phyloP scores from a whole-genome alignment of 2,329 filamentous ascomycete species.

The Biscogniauxia mediterranea region DNA sequence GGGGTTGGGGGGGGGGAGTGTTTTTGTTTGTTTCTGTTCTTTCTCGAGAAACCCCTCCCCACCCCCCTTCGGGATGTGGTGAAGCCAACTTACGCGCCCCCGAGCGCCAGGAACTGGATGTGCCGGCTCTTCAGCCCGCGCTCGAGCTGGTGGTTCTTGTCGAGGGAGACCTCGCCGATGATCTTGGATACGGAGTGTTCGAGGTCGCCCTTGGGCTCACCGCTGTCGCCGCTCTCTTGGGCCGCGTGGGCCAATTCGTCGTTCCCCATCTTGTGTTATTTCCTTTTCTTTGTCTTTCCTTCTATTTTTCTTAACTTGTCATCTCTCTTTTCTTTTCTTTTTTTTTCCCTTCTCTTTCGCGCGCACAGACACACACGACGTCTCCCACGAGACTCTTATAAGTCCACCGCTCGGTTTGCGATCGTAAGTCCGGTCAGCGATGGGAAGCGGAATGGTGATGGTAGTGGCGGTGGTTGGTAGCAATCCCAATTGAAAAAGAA shows the following conservation, averaged over 20 bases:
- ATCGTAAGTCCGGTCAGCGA: too few relatives aligned
- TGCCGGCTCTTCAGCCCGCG: conserved; percentile 59
- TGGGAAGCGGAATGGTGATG: too few relatives aligned
- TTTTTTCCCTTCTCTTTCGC: not conserved
- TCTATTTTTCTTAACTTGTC: not conserved
- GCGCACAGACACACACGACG: too few relatives aligned
- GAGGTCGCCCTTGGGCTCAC: conserved; percentile 20
- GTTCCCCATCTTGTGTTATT: conserved; percentile 12
- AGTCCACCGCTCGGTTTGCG: too few relatives aligned
- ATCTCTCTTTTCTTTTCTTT: not conserved
- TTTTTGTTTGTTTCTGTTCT: too few relatives aligned
- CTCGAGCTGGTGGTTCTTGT: conserved; percentile 43
- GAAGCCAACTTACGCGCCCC: conserved; percentile 37
- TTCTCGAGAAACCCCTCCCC: too few relatives aligned
- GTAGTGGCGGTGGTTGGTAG: too few relatives aligned
- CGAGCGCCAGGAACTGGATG: conserved; percentile 59
- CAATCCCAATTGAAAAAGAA: too few relatives aligned
- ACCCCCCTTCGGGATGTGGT: too few relatives aligned
- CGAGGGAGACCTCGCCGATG: conserved; percentile 33
- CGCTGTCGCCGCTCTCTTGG: conserved; percentile 15
- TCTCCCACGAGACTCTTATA: not conserved
- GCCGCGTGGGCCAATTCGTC: conserved; percentile 17
- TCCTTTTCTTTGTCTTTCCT: not conserved
- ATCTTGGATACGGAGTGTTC: conserved; percentile 24
- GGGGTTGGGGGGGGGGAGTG: too few relatives aligned